Base-by-base conservation (phyloP, 1,284 basidiomycete species). In the Cutaneotrichosporon cavernicola region DNA sequence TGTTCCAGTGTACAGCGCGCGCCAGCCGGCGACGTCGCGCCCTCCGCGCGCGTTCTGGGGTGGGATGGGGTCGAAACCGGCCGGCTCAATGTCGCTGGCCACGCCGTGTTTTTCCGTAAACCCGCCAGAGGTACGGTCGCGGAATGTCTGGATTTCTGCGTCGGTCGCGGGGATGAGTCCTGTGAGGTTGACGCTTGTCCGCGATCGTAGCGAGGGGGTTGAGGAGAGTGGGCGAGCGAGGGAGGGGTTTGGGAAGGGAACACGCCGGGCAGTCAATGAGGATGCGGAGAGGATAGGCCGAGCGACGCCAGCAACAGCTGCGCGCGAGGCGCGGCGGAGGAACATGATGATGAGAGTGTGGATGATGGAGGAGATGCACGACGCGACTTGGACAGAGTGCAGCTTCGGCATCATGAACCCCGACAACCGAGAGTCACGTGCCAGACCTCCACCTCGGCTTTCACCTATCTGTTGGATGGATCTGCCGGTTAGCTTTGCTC, bases 1-100 rank as follows among this genome's bases (percentile, higher is more conserved):
- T 9, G 14, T 58, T 26, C 58, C 63, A 3, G 38, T 49, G 49
- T 61, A 64, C 26, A 64, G 26, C 6, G 63, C 53, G 5, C 59
- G 59, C 63, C 63, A 64, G 30, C 62, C 62, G 11, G 36, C 10
- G 14, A 59, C 62, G 40, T 63, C 62, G 16, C 62, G 62, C 13
- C 62, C 56, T 1, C 62, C 62, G 26, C 57, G 56, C 4, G 38
- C 5, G 51, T 63, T 63, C n/a, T 36, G 32, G 13, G 62, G 57
- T 21, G 62, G 62, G 5, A 63, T 30, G 2, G 40, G 11, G 40
- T 63, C 62, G 50, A 53, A 63, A 9, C 16, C 61, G 7, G 31
- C 18, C 1, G 61, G 61, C 8, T 7, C 10, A 8, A 62, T 26
- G 46, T 31, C 36, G 49, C 46, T 26, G 10, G 59, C 61, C n/a